Conservation (phyloP, 2,329 filamentous ascomycete genomes). For the Scortechinia acanthostroma region DNA sequence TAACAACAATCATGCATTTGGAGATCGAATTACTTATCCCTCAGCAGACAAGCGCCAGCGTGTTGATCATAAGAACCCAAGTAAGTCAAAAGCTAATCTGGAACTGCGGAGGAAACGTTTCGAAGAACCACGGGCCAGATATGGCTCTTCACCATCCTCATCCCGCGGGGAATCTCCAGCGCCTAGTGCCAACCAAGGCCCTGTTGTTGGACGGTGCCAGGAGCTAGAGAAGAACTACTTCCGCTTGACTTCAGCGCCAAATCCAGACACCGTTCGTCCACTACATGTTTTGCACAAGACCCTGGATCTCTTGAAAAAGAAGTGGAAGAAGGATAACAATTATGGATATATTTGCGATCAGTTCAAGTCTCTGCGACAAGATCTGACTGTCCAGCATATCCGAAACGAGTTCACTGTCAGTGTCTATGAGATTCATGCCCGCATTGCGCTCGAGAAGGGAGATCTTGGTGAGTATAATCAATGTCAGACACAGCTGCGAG, state of each 20-base stretch:
- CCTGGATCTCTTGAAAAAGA: slow-evolving; percentile 59
- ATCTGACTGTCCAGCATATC: slow-evolving; percentile 74
- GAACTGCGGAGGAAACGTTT: slow-evolving; percentile 65
- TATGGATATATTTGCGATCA: slow-evolving; percentile 74
- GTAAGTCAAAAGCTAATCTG: slow-evolving; percentile 61
- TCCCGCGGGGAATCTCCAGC: slow-evolving; percentile 6
- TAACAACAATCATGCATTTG: slow-evolving; percentile 37
- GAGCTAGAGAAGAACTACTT: slow-evolving; percentile 69
- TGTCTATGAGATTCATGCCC: slow-evolving; percentile 70
- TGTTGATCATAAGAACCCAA: slow-evolving; percentile 19
- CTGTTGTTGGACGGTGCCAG: slow-evolving; percentile 62
- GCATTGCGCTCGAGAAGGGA: slow-evolving; percentile 70
- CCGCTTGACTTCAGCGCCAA: slow-evolving; percentile 64
- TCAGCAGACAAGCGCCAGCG: slow-evolving; percentile 16
- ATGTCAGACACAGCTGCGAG: slow-evolving; percentile 70
- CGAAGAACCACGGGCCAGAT: slow-evolving; percentile 30
- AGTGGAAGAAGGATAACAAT: slow-evolving; percentile 67
- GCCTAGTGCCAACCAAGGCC: slow-evolving; percentile 17
- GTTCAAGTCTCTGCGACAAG: slow-evolving; percentile 71
- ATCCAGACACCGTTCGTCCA: slow-evolving; percentile 64
- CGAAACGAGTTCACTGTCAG: slow-evolving; percentile 68
- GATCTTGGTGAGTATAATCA: slow-evolving; percentile 84
- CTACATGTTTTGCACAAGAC: slow-evolving; percentile 57
- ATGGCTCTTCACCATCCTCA: slow-evolving; percentile 21
- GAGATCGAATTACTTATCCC: slow-evolving; percentile 52